Percentiles rank a stretch among this genome's conserved stretches.
Evolutionary conservation across 139 green algal species (phyloP).

Genomic region (Desmodesmus armatus): DNA sequence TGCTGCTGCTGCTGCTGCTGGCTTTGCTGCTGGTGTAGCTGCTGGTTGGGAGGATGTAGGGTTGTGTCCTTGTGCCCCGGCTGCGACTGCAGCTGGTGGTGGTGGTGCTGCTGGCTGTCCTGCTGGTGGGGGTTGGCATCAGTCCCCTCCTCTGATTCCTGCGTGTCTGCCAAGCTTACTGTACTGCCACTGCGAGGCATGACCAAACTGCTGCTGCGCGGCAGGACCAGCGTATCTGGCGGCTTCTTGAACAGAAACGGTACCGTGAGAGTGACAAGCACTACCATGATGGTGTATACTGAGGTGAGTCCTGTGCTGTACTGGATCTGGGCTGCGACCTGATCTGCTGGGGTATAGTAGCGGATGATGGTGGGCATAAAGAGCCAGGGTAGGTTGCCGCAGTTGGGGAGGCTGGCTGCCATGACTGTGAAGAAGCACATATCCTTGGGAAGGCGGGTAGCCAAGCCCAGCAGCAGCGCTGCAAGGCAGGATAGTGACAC

Average conservation of each 20-base stretch:
- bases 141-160: neutral
- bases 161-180: neutral
- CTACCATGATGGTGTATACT: constrained; percentile 43
- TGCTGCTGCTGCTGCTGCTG: constrained; percentile 32
- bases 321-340: neutral
- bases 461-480: constrained; percentile 8
- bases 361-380: constrained; percentile 39
- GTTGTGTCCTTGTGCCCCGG: neutral
- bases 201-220: neutral
- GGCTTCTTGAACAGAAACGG: constrained; percentile 35
- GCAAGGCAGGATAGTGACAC: too few relatives aligned
- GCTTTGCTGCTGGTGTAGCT: neutral
- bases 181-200: constrained; percentile 22
- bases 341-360: constrained; percentile 1
- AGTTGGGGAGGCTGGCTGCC: constrained; percentile 24
- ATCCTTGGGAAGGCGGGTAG: constrained; percentile 9
- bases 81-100: neutral
- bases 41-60: neutral
- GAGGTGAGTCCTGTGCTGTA: constrained; percentile 37
- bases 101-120: neutral
- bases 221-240: constrained; percentile 31
- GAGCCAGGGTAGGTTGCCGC: constrained; percentile 47
- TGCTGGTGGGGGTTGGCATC: neutral
- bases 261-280: constrained; percentile 29
- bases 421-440: constrained; percentile 47